A percentile compares a stretch with the other conserved stretches of the same genome.
phyloP scores from a whole-genome alignment of 495 filamentous ascomycete species.

The Apiosordaria backusii region DNA sequence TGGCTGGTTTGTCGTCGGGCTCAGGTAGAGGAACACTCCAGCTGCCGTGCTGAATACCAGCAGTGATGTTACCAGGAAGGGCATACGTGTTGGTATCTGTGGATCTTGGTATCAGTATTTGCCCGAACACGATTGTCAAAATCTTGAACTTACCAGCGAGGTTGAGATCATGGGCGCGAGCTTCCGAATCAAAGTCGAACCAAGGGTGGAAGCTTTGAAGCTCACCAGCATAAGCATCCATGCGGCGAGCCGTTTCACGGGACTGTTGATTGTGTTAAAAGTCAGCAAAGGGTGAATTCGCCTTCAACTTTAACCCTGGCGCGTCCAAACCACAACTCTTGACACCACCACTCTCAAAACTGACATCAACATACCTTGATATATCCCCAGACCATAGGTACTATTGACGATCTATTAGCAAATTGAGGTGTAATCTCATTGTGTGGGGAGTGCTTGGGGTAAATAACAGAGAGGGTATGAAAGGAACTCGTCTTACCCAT shows the following conservation, averaged over 20 bases:
- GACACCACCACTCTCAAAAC: too few species aligned
- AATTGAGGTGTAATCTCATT: too few species aligned
- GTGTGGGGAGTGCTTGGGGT: too few species aligned
- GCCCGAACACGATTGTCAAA: background rate
- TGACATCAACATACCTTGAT: slow-evolving; percentile 51
- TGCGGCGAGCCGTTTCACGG: slow-evolving; percentile 74
- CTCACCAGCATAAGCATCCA: slow-evolving; percentile 76
- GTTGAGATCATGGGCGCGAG: slow-evolving; percentile 68
- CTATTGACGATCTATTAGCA: slow-evolving; percentile 17
- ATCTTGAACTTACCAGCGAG: slow-evolving; percentile 36
- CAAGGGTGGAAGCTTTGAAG: slow-evolving; percentile 64
- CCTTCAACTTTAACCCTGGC: too few species aligned
- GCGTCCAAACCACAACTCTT: too few species aligned
- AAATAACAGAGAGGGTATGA: too few species aligned
- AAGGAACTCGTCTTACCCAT: slow-evolving; percentile 45
- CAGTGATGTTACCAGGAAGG: slow-evolving; percentile 66
- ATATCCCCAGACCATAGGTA: slow-evolving; percentile 80
- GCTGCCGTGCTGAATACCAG: slow-evolving; percentile 59
- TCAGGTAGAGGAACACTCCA: slow-evolving; percentile 43
- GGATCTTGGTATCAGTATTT: background rate
- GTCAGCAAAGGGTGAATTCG: too few species aligned
- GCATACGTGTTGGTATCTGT: slow-evolving; percentile 69
- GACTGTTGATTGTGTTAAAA: slow-evolving; percentile 31
- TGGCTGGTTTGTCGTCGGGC: slow-evolving; percentile 39
- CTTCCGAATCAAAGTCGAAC: slow-evolving; percentile 65